These are phyloP conservation scores for Chlamydomonas incerta DNA, from an alignment of 139 green algal species.

Conservation along the genomic window DNA sequence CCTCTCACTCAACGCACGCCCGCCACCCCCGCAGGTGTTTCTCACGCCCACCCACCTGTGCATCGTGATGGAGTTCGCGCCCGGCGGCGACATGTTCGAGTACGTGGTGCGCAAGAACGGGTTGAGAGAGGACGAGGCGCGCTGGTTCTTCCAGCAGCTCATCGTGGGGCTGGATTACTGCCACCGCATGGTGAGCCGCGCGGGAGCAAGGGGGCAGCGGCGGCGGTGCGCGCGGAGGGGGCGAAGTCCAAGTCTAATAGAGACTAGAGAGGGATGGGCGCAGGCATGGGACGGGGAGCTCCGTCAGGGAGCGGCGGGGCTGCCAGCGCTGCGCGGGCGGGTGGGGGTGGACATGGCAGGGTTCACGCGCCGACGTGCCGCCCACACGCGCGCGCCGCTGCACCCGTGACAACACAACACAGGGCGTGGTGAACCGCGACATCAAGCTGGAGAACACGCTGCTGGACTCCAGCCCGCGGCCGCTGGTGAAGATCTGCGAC, in stretches of 20 bases:
- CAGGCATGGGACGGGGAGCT: too few relatives aligned
- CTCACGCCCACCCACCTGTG: constrained; percentile 86
- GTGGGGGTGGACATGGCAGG: too few relatives aligned
- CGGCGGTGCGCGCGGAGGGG: too few relatives aligned
- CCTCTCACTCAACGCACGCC: too few relatives aligned
- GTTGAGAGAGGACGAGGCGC: constrained; percentile 92
- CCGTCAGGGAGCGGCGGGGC: too few relatives aligned
- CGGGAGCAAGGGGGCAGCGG: too few relatives aligned
- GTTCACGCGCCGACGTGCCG: too few relatives aligned
- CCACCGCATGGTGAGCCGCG: constrained; percentile 66
- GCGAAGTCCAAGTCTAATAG: too few relatives aligned
- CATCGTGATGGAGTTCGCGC: constrained; percentile 96
- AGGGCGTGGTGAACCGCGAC: constrained; percentile 82
- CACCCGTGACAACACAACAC: too few relatives aligned
- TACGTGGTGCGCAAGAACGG: constrained; percentile 90
- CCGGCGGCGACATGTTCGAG: constrained; percentile 96
- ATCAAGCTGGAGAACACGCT: constrained; percentile 93
- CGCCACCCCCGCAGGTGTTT: constrained; percentile 70
- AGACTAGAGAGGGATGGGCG: constrained; percentile 23
- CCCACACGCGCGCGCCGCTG: too few relatives aligned
- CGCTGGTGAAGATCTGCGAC: constrained; percentile 77
- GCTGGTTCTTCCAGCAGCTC: constrained; percentile 99
- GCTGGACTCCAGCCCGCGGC: constrained; percentile 67
- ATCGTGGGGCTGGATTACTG: constrained; percentile 96
- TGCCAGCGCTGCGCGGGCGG: too few relatives aligned